Evolutionary conservation across 768 basidiomycete genomes (phyloP).

Genomic region (Fibroporia radiculosa): DNA sequence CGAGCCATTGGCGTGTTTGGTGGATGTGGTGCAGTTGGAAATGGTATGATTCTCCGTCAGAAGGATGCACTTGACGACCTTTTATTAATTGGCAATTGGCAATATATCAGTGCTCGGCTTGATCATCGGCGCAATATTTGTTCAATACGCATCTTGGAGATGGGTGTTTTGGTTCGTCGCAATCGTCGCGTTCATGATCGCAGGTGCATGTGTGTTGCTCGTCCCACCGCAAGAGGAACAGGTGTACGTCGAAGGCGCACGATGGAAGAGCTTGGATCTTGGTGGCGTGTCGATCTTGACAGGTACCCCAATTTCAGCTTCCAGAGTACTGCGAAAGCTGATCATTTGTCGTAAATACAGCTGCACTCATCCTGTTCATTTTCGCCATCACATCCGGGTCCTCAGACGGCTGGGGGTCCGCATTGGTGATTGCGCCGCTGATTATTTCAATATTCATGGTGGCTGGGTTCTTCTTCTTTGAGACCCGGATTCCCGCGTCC

Average conservation of each 20-base stretch:
- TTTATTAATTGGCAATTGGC: too few relatives aligned
- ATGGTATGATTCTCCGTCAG: slow-evolving; percentile 19
- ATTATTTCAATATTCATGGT: slow-evolving; percentile 31
- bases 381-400: slow-evolving; percentile 33
- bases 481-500: slow-evolving; percentile 26
- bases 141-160: slow-evolving; percentile 28
- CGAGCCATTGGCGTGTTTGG: slow-evolving; percentile 37
- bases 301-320: slow-evolving; percentile 9
- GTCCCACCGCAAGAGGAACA: slow-evolving; percentile 20
- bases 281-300: slow-evolving; percentile 29
- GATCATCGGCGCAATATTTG: slow-evolving; percentile 30
- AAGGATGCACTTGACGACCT: background rate
- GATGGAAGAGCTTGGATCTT: slow-evolving; percentile 26
- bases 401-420: slow-evolving; percentile 33
- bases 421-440: slow-evolving; percentile 35
- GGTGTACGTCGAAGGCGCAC: slow-evolving; percentile 3
- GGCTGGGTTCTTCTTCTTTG: slow-evolving; percentile 35
- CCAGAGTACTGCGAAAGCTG: background rate
- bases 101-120: slow-evolving; percentile 22
- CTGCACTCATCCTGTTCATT: slow-evolving; percentile 27
- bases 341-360: slow-evolving; percentile 9
- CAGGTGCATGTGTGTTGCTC: slow-evolving; percentile 22
- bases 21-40: slow-evolving; percentile 37
- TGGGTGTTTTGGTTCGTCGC: slow-evolving; percentile 43
- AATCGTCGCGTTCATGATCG: slow-evolving; percentile 28